phyloP scores from a whole-genome alignment of 2,329 filamentous ascomycete species.

The Arthroderma sp. region DNA sequence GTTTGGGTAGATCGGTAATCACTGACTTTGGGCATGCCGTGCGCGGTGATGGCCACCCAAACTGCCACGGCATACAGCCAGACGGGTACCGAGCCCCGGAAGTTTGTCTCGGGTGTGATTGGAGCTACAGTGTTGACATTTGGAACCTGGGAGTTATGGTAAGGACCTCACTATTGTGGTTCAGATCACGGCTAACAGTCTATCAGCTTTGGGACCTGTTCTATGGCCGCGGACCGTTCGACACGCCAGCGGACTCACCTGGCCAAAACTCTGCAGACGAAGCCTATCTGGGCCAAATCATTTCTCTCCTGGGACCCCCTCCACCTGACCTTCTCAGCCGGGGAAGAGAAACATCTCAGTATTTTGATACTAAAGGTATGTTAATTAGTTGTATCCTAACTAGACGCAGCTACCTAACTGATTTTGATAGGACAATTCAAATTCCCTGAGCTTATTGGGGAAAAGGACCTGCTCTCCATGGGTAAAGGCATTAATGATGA shows the following conservation, averaged over 20 bases:
- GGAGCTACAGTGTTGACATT: constrained; percentile 27
- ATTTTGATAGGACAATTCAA: background rate
- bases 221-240: constrained; percentile 12
- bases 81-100: constrained; percentile 30
- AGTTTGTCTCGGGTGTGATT: constrained; percentile 27
- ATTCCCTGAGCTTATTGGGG: background rate
- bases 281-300: constrained; percentile 22
- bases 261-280: constrained; percentile 5
- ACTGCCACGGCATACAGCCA: constrained; percentile 27
- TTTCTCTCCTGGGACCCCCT: constrained; percentile 22
- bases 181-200: too few relatives aligned
- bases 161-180: too few relatives aligned
- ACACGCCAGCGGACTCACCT: background rate
- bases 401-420: background rate
- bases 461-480: background rate
- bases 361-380: constrained; percentile 11
- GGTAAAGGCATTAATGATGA: background rate
- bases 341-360: constrained; percentile 13
- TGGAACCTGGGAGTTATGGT: constrained; percentile 31
- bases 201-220: constrained; percentile 16
- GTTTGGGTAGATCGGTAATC: constrained; percentile 17
- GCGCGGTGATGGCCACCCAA: constrained; percentile 11
- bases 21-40: constrained; percentile 23
- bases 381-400: background rate
- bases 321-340: constrained; percentile 19